Evolutionary conservation across 345 rosid genomes (phyloP).

Genomic region (Brassica incana): DNA sequence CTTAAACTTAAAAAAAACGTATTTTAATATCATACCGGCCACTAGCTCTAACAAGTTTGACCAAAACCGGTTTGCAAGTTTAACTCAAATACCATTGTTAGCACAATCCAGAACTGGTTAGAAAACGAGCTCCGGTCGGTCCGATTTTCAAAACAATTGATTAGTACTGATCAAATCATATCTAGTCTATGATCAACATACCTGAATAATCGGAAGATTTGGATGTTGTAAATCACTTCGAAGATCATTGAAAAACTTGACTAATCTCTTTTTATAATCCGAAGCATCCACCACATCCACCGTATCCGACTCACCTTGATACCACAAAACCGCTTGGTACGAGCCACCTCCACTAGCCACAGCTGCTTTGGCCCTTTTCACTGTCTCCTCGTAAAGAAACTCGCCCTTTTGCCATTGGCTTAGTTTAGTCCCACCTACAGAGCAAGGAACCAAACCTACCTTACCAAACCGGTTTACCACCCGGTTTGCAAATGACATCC

Average conservation of each 20-base stretch:
- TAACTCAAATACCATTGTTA: too few species aligned
- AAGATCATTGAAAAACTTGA: conserved; percentile 54
- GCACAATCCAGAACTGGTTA: too few species aligned
- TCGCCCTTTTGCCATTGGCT: conserved; percentile 71
- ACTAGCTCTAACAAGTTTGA: too few species aligned
- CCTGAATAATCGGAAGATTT: conserved; percentile 74
- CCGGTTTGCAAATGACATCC: conserved; percentile 71
- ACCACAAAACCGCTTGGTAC: conserved; percentile 74
- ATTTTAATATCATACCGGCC: too few species aligned
- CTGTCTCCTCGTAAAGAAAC: conserved; percentile 52
- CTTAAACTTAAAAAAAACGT: too few species aligned
- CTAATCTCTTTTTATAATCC: conserved; percentile 50
- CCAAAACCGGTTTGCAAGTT: too few species aligned
- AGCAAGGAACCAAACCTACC: conserved; percentile 82
- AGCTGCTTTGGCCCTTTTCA: conserved; percentile 49
- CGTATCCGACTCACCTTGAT: conserved; percentile 83
- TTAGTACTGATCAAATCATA: too few species aligned
- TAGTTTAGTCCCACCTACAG: conserved; percentile 74
- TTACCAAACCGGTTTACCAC: conserved; percentile 40
- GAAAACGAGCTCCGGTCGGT: too few species aligned
- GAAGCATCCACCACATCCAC: conserved; percentile 48
- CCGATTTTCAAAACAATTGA: too few species aligned
- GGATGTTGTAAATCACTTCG: conserved; percentile 64
- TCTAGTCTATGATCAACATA: background rate
- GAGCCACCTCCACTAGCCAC: conserved; percentile 40